These are phyloP conservation scores for Mycena amicta DNA, from an alignment of 768 basidiomycete genomes.

Conservation along the genomic window DNA sequence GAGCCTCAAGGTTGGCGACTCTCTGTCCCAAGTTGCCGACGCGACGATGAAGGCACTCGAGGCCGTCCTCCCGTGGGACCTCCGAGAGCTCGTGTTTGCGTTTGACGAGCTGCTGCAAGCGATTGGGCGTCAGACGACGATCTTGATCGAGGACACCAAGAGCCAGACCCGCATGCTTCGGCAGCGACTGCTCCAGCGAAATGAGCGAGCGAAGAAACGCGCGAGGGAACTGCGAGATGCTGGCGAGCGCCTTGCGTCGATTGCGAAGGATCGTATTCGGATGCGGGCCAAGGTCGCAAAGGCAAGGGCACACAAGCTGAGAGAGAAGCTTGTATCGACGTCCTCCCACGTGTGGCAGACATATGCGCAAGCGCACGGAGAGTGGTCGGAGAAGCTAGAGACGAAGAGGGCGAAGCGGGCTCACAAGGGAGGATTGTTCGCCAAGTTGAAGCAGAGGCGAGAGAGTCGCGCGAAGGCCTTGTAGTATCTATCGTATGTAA, in stretches of 20 bases:
- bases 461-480: constrained; percentile 1
- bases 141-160: constrained; percentile 50
- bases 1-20: constrained; percentile 44
- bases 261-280: constrained; percentile 44
- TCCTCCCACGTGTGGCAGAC: constrained; percentile 29
- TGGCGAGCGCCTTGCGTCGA: constrained; percentile 48
- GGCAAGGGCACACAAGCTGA: constrained; percentile 44
- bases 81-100: constrained; percentile 59
- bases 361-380: constrained; percentile 35
- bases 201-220: constrained; percentile 53
- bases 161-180: constrained; percentile 47
- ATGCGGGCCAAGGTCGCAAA: constrained; percentile 45
- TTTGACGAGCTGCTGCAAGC: constrained; percentile 58
- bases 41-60: constrained; percentile 46
- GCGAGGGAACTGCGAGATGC: constrained; percentile 56
- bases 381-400: constrained; percentile 31
- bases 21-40: constrained; percentile 53
- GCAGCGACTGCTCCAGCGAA: constrained; percentile 49
- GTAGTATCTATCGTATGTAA: not conserved
- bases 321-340: constrained; percentile 37
- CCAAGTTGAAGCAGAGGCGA: constrained; percentile 20
- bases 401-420: constrained; percentile 6
- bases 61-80: constrained; percentile 50
- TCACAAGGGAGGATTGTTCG: constrained; percentile 12
- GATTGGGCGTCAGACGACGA: constrained; percentile 52